Conservation (phyloP, 495 filamentous ascomycete genomes). For the Rhizodiscina lignyota region DNA sequence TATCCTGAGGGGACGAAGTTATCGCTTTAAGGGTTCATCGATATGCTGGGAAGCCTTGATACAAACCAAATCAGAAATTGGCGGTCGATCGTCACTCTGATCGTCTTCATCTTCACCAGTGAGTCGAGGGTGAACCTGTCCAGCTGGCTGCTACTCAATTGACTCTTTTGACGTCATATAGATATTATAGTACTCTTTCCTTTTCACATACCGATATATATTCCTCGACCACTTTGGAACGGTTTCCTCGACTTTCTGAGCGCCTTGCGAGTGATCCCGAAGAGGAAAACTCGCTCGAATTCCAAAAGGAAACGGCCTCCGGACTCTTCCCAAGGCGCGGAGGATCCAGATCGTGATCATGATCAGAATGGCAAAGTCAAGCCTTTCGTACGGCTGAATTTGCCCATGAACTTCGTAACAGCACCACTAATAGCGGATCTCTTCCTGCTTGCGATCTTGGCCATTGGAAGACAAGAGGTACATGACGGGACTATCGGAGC, state of each 20-base stretch:
- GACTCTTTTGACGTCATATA: slow-evolving; percentile 12
- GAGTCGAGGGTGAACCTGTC: slow-evolving; percentile 15
- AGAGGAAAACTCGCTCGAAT: slow-evolving; percentile 12
- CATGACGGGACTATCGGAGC: slow-evolving; percentile 44
- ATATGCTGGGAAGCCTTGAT: too few relatives aligned
- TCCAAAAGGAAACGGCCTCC: too few relatives aligned
- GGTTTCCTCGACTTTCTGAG: slow-evolving; percentile 24
- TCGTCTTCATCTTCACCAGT: slow-evolving; percentile 49
- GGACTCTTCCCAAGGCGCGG: too few relatives aligned
- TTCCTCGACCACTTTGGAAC: slow-evolving; percentile 32
- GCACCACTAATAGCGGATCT: slow-evolving; percentile 48
- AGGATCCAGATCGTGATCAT: slow-evolving; percentile 3
- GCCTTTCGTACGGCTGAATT: slow-evolving; percentile 26
- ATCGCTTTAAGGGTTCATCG: too few relatives aligned
- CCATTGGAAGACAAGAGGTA: slow-evolving; percentile 44
- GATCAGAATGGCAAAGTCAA: slow-evolving; percentile 11
- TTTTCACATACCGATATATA: slow-evolving; percentile 38
- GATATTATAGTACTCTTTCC: slow-evolving; percentile 49
- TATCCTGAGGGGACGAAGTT: too few relatives aligned
- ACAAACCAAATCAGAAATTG: slow-evolving; percentile 36
- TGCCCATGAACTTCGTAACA: slow-evolving; percentile 52
- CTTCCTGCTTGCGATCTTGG: slow-evolving; percentile 43
- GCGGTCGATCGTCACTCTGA: slow-evolving; percentile 45
- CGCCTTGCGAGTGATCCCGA: slow-evolving; percentile 31
- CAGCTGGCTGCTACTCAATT: neutral